phyloP scores from a whole-genome alignment of 768 basidiomycete species.

The Tricholoma saponaceum region DNA sequence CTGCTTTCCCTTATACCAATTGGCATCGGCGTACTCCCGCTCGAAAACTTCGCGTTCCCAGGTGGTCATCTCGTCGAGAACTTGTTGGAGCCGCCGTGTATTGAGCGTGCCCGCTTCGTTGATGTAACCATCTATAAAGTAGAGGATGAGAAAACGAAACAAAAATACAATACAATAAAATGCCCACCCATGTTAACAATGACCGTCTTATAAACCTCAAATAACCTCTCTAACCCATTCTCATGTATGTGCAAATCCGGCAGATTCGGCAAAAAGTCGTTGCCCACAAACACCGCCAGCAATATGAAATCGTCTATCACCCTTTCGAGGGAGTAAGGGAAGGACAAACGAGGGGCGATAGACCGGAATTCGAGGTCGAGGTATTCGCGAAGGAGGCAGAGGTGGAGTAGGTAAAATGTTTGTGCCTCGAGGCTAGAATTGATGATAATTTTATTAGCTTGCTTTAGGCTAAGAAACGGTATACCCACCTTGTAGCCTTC shows the following conservation, averaged over 20 bases:
- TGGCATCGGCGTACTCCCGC: slow-evolving; percentile 84
- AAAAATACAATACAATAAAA: neutral
- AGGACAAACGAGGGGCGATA: slow-evolving; percentile 62
- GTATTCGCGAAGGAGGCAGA: slow-evolving; percentile 94
- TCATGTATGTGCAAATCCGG: slow-evolving; percentile 98
- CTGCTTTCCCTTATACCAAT: slow-evolving; percentile 95
- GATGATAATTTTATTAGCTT: neutral
- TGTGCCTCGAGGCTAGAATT: slow-evolving; percentile 58
- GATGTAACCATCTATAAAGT: slow-evolving; percentile 74
- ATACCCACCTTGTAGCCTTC: slow-evolving; percentile 37
- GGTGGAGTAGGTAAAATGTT: slow-evolving; percentile 92
- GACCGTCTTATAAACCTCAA: slow-evolving; percentile 93
- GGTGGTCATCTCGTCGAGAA: slow-evolving; percentile 82
- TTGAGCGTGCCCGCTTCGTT: slow-evolving; percentile 88
- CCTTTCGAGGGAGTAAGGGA: slow-evolving; percentile 86
- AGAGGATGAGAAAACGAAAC: neutral
- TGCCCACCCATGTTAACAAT: slow-evolving; percentile 67
- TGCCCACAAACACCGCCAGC: slow-evolving; percentile 95
- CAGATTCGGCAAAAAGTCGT: slow-evolving; percentile 94
- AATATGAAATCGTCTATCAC: slow-evolving; percentile 98
- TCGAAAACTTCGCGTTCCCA: slow-evolving; percentile 92
- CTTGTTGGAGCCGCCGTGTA: slow-evolving; percentile 72
- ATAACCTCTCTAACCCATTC: slow-evolving; percentile 89
- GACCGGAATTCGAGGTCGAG: slow-evolving; percentile 91
- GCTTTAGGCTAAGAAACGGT: slow-evolving; percentile 19